Base-by-base conservation (phyloP, 1,284 basidiomycete genomes). In the Apiotrichum veenhuisii region DNA sequence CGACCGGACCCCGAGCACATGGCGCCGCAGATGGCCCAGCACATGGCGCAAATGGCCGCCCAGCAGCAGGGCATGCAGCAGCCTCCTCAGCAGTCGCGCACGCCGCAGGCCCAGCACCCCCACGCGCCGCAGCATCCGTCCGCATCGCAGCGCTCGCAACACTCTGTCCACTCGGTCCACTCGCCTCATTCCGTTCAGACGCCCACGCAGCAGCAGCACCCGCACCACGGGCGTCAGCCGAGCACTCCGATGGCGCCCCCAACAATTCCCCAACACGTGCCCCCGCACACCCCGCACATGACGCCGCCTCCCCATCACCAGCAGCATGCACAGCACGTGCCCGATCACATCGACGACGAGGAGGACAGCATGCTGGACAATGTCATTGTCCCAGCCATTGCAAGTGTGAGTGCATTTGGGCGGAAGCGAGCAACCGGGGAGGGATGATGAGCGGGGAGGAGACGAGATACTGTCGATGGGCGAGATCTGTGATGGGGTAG, bases 281-380 rank as follows among this genome's bases (percentile, higher is more conserved):
- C 50, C 78, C 53, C 48, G 55, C 25, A 58, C 60, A 20, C 44
- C 54, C 62, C 74, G 70, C 17, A 65, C 67, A 18, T n/a, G 12
- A 26, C 25, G 23, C 43, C 27, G 44, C 18, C 26, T 17, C 44
- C 5, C 30, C 30, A 30, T n/a, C 52, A 53, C 30, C 42, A 33
- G 37, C 26, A 51, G 43, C 25, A 38, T 27, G 52, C 33, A 34
- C 14, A 23, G 37, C 37, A 53, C 33, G 68, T 69, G 20, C 74
- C 70, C 54, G 74, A 59, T 17, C 55, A 50, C 7, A 59, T 66
- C 25, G 69, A 72, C 22, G 88, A 89, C 49, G 82, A 89, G 43
- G 86, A 88, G 14, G 88, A 90, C 68, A 88, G 88, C 25, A 95
- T 97, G 85, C 80, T 96, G 46, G 91, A 95, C 69, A 91, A 90